Percentiles rank a stretch among this genome's conserved stretches.
These are phyloP conservation scores for Saccharomycopsis microspora DNA, from an alignment of 805 yeast genomes.

Conservation along the genomic window DNA sequence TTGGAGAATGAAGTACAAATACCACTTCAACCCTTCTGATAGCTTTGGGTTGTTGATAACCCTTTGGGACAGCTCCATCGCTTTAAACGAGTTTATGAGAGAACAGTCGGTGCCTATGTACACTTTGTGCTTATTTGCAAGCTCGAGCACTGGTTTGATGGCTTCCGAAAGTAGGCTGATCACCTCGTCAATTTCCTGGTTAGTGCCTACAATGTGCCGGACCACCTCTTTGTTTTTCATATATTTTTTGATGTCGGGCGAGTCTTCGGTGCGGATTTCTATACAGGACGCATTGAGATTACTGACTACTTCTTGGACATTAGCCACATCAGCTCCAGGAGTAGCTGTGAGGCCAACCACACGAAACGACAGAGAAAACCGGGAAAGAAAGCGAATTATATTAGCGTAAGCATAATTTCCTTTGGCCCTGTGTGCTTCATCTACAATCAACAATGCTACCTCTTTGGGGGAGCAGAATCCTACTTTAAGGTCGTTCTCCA, in stretches of 20 bases:
- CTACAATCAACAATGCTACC: conserved; percentile 70
- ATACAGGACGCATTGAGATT: conserved; percentile 64
- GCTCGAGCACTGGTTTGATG: conserved; percentile 49
- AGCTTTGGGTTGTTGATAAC: conserved; percentile 40
- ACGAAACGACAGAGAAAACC: conserved; percentile 58
- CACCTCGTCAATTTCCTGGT: conserved; percentile 44
- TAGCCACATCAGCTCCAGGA: conserved; percentile 80
- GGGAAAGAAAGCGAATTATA: conserved; percentile 55
- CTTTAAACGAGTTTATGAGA: conserved; percentile 56
- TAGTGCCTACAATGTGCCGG: conserved; percentile 42
- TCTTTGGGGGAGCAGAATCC: conserved; percentile 71
- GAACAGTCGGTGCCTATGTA: conserved; percentile 58
- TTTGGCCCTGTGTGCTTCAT: conserved; percentile 91
- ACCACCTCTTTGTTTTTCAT: conserved; percentile 59
- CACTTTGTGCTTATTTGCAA: conserved; percentile 52
- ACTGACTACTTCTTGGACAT: conserved; percentile 75
- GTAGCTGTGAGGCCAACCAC: conserved; percentile 90
- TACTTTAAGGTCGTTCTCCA: conserved; percentile 73
- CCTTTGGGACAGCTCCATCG: conserved; percentile 57
- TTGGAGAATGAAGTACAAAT: conserved; percentile 48
- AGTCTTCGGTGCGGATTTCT: conserved; percentile 78
- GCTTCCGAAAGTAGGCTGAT: conserved; percentile 50
- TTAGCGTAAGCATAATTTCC: conserved; percentile 85
- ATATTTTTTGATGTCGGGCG: conserved; percentile 69
- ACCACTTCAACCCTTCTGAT: conserved; percentile 68